Evolutionary conservation across 352 stramenopile species (phyloP).

Genomic region (Phytophthora rubi): DNA sequence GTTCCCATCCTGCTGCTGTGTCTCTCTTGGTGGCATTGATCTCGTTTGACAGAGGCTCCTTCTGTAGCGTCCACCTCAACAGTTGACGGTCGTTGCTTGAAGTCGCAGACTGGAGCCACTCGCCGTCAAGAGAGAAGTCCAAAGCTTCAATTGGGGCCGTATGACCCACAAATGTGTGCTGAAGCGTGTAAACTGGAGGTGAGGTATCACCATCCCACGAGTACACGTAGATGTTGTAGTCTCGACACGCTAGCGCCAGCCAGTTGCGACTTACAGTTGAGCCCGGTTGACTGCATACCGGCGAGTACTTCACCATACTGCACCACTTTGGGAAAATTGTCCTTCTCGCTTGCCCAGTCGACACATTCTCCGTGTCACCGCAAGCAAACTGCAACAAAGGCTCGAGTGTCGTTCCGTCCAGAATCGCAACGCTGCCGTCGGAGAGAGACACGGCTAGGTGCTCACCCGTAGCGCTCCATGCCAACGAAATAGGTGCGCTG

Average conservation of each 20-base stretch:
- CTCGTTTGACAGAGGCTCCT: conserved; percentile 14
- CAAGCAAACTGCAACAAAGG: conserved; percentile 28
- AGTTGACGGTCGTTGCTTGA: conserved; percentile 63
- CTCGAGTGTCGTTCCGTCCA: conserved; percentile 41
- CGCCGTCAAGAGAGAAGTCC: conserved; percentile 67
- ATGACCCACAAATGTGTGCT: conserved; percentile 69
- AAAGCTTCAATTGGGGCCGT: conserved; percentile 65
- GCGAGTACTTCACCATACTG: conserved; percentile 57
- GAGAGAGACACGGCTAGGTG: conserved; percentile 53
- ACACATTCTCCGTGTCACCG: conserved; percentile 17
- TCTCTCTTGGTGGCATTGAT: background rate
- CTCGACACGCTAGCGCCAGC: conserved; percentile 60
- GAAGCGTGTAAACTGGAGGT: conserved; percentile 44
- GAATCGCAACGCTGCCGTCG: conserved; percentile 45
- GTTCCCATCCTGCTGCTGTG: conserved; percentile 16
- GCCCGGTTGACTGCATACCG: conserved; percentile 7
- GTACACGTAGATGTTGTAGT: conserved; percentile 86
- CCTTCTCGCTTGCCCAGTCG: conserved; percentile 10
- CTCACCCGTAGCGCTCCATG: conserved; percentile 47
- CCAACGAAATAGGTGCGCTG: conserved; percentile 35
- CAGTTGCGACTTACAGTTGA: conserved; percentile 21
- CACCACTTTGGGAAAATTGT: conserved; percentile 54
- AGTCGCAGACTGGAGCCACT: conserved; percentile 74
- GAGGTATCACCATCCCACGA: conserved; percentile 24
- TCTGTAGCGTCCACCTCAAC: conserved; percentile 65